Conservation (phyloP, 352 stramenopile genomes). For the Phytophthora hibernalis region DNA sequence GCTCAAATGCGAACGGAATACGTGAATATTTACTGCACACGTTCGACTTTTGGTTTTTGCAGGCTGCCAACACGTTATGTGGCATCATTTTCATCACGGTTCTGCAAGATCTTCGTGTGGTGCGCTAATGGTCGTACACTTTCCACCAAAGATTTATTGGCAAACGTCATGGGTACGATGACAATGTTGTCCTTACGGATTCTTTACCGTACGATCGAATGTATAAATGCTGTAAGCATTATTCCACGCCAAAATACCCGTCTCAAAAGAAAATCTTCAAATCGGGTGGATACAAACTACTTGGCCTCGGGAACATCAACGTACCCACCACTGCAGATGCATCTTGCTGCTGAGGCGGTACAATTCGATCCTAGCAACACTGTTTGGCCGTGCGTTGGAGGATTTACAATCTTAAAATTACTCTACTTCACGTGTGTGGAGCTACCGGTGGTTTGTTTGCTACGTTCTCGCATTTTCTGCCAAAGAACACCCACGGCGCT, state of each 20-base stretch:
- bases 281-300: neutral
- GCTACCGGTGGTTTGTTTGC: neutral
- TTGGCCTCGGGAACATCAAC: neutral
- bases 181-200: conserved; percentile 16
- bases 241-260: neutral
- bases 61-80: conserved; percentile 14
- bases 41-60: conserved; percentile 23
- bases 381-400: conserved; percentile 8
- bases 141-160: conserved; percentile 30
- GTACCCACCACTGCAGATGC: conserved; percentile 15
- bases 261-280: neutral
- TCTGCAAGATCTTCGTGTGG: conserved; percentile 8
- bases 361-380: conserved; percentile 15
- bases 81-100: conserved; percentile 2
- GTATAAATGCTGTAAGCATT: neutral
- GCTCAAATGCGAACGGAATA: conserved; percentile 4
- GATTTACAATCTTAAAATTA: conserved; percentile 10
- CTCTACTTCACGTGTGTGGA: conserved; percentile 5
- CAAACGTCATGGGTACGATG: conserved; percentile 23
- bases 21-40: conserved; percentile 5
- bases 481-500: neutral
- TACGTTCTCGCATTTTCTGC: conserved; percentile 9
- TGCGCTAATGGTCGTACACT: conserved; percentile 7
- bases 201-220: conserved; percentile 2
- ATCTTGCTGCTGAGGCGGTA: conserved; percentile 1